These are phyloP conservation scores for Termitomyces sp. DNA, from an alignment of 768 basidiomycete genomes.

Conservation along the genomic window DNA sequence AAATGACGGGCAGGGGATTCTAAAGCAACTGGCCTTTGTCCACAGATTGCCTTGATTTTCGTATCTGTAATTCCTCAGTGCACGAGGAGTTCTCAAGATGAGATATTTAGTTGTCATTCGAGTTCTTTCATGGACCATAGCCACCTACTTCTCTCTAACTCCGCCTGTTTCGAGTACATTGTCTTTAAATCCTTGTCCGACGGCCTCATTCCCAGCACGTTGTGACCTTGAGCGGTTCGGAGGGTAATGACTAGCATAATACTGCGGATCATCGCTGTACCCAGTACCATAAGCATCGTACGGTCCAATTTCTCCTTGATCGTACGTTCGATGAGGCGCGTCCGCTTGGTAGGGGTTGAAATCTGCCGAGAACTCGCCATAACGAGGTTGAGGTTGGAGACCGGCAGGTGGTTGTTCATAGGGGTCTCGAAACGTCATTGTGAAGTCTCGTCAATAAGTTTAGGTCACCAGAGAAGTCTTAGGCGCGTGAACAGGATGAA, in stretches of 20 bases:
- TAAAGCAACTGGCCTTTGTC: conserved; percentile 47
- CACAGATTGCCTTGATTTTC: conserved; percentile 63
- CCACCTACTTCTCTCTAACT: conserved; percentile 11
- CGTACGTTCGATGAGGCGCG: conserved; percentile 49
- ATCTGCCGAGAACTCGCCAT: conserved; percentile 28
- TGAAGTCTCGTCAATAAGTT: conserved; percentile 5
- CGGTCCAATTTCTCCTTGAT: conserved; percentile 36
- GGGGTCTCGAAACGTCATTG: conserved; percentile 57
- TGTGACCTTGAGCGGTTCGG: conserved; percentile 20
- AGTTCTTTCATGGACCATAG: neutral
- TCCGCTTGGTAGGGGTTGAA: conserved; percentile 43
- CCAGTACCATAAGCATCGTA: conserved; percentile 30
- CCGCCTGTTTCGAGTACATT: conserved; percentile 1
- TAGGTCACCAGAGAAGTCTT: neutral
- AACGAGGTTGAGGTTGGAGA: conserved; percentile 25
- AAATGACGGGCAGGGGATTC: neutral
- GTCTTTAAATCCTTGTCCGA: conserved; percentile 13
- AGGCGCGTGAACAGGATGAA: neutral
- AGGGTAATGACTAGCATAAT: conserved; percentile 22
- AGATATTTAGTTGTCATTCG: neutral
- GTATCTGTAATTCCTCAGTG: conserved; percentile 49
- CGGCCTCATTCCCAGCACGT: conserved; percentile 14
- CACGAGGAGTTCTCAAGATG: conserved; percentile 30
- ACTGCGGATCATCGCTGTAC: conserved; percentile 36
- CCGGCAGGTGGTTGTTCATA: conserved; percentile 32